These are phyloP conservation scores for Lactarius pseudohatsudake DNA, from an alignment of 768 basidiomycete species.

Conservation along the genomic window DNA sequence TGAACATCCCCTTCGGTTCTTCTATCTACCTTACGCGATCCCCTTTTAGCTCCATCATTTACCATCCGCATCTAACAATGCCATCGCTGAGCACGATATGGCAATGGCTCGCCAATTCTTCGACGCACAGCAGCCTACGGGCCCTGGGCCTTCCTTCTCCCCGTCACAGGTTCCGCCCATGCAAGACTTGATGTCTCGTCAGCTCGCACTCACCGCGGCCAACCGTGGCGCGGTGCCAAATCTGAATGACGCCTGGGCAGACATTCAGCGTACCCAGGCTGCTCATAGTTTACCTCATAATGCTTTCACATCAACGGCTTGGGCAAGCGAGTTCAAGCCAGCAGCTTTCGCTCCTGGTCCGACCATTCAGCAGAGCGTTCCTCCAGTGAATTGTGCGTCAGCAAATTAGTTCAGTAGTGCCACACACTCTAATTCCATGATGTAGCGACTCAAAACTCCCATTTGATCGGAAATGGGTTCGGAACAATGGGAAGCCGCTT, in stretches of 20 bases:
- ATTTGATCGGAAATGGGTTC: conserved; percentile 16
- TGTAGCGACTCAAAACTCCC: conserved; percentile 20
- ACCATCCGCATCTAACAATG: conserved; percentile 52
- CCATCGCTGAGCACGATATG: conserved; percentile 63
- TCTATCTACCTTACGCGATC: neutral
- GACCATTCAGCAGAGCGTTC: conserved; percentile 1
- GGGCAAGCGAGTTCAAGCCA: conserved; percentile 32
- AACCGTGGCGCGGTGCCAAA: conserved; percentile 5
- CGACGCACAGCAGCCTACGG: conserved; percentile 43
- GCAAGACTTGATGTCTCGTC: conserved; percentile 35
- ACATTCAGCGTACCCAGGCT: conserved; percentile 11
- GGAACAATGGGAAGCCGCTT: conserved; percentile 24
- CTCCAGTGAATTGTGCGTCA: conserved; percentile 13
- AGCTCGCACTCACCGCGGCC: conserved; percentile 36
- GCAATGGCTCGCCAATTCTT: conserved; percentile 82
- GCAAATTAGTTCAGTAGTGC: neutral
- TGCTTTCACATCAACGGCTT: conserved; percentile 3
- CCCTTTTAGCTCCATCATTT: conserved; percentile 67
- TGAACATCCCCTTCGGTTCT: conserved; percentile 6
- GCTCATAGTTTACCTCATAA: conserved; percentile 2
- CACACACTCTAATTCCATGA: neutral
- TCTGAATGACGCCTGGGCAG: conserved; percentile 24
- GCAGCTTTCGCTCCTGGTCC: conserved; percentile 3
- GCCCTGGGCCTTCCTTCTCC: conserved; percentile 39
- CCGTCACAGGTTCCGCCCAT: conserved; percentile 37